phyloP scores from a whole-genome alignment of 2,329 filamentous ascomycete genomes.

The Leptographium procerum region DNA sequence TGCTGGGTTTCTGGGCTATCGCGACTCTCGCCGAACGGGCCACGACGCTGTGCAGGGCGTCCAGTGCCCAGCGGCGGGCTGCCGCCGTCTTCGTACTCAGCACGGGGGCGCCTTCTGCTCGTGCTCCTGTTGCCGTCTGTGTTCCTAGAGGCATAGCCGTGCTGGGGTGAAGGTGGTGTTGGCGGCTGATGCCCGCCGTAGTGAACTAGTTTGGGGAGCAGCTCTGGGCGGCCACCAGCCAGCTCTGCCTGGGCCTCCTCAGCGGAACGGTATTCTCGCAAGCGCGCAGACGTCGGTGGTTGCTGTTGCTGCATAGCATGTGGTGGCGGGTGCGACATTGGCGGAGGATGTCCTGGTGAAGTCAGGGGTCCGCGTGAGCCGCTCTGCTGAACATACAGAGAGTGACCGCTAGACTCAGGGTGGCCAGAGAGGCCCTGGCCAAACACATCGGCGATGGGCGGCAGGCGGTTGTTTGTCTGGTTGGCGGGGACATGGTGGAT shows the following conservation, averaged over 20 bases:
- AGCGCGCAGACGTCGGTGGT: constrained; percentile 46
- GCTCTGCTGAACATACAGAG: constrained; percentile 50
- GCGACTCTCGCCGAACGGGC: constrained; percentile 69
- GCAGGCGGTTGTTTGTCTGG: constrained; percentile 84
- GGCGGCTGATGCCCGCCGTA: constrained; percentile 91
- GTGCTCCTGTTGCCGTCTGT: constrained; percentile 43
- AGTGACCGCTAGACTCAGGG: constrained; percentile 39
- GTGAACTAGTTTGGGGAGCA: constrained; percentile 87
- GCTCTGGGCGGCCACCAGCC: constrained; percentile 80
- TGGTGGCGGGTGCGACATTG: constrained; percentile 19
- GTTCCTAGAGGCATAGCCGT: constrained; percentile 29
- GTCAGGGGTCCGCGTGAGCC: constrained; percentile 58
- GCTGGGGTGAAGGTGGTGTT: constrained; percentile 72
- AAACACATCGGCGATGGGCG: constrained; percentile 91
- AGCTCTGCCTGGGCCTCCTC: constrained; percentile 90
- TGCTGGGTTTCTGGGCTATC: constrained; percentile 74
- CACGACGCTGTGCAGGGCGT: constrained; percentile 46
- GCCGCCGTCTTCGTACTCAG: constrained; percentile 87
- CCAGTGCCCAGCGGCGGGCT: constrained; percentile 75
- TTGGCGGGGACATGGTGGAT: constrained; percentile 82
- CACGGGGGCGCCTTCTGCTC: constrained; percentile 64
- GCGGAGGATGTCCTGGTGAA: constrained; percentile 63
- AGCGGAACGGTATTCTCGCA: constrained; percentile 85
- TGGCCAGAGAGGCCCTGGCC: constrained; percentile 61
- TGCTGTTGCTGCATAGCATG: constrained; percentile 14